Base-by-base conservation (phyloP, 2,329 filamentous ascomycete genomes). In the Alternaria sp. region DNA sequence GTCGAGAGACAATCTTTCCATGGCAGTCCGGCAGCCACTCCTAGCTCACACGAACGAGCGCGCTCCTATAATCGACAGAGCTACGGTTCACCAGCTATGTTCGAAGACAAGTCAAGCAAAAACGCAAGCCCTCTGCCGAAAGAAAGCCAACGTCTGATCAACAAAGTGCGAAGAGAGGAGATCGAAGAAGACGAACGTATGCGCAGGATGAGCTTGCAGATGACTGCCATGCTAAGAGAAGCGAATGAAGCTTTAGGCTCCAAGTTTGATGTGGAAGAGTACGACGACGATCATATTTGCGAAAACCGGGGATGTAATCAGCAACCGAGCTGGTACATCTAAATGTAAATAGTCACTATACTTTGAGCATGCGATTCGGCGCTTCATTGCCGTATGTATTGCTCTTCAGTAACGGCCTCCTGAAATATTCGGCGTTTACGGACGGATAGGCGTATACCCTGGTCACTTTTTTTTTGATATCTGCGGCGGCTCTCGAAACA, bases 181-280 rank as follows among this genome's bases (percentile, higher is more conserved):
- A 83, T 88, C 44, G 89, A 93, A 67, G 86, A 91, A 7, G 93
- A 98, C 67, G 86, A 88, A 41, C 88, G 90, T 51, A 90, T 98
- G 67, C 88, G 87, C 48, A 86, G 89, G 26, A 88, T 98, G 77
- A 96, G 95, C 73, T 84, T 86, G 46, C 87, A 90, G 68, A 80
- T 98, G 46, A 86, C 90, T 72, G 90, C 89, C 33, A 92, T 99
- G 90, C 96, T 99, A 54, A 84, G 88, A 2, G 90, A 98, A 77
- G 95, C 93, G 0, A 90, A 90, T 68, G 90, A 95, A 76, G 95
- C 95, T 2, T 79, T 99, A 17, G 93, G 81, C 6, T 80, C 77
- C 21, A 82, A 78, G 58, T 70, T 80, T 28, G 75, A 79, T 29
- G 63, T 79, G 14, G 78, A 81, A 39, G 68, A 72, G 31, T 67